These are phyloP conservation scores for Enteropsectra breve DNA, from an alignment of 371 early-diverging fungal species.

Conservation along the genomic window DNA sequence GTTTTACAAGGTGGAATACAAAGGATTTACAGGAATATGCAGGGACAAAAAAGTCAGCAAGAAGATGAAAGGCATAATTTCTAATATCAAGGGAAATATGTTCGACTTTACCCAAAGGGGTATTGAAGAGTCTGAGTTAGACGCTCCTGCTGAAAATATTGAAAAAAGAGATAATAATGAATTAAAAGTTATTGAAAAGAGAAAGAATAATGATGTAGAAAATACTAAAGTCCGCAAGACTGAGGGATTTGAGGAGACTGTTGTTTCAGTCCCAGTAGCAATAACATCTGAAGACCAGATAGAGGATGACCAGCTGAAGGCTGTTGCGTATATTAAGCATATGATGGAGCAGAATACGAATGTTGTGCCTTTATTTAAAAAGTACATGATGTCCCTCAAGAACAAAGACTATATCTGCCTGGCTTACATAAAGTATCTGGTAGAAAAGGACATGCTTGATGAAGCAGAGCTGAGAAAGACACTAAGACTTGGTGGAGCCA, in stretches of 20 bases:
- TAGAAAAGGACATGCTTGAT: conserved; percentile 5
- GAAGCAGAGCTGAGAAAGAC: background rate
- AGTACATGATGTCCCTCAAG: conserved; percentile 4
- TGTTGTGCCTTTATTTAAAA: conserved; percentile 19
- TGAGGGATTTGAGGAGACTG: conserved; percentile 11
- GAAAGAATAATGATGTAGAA: conserved; percentile 15
- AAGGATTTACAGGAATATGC: conserved; percentile 6
- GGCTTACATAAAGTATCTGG: conserved; percentile 33
- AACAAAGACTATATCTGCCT: conserved; percentile 34
- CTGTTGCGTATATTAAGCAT: conserved; percentile 14
- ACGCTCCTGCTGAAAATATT: background rate
- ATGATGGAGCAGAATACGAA: conserved; percentile 2
- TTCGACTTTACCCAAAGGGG: conserved; percentile 16
- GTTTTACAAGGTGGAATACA: conserved; percentile 20
- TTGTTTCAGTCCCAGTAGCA: background rate
- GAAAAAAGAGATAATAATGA: too few relatives aligned
- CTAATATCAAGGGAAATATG: conserved; percentile 8
- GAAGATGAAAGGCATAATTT: conserved; percentile 12
- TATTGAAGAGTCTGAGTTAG: conserved; percentile 17
- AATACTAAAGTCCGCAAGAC: too few relatives aligned
- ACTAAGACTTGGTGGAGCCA: conserved; percentile 4
- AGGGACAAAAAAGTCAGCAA: background rate
- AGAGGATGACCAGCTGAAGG: conserved; percentile 18
- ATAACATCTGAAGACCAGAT: conserved; percentile 8
- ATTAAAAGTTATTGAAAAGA: conserved; percentile 10